Evolutionary conservation across 2,329 filamentous ascomycete species (phyloP), one percentile per base, ranked within the genome.

Genomic region (Fusarium neocosmosporiellum): DNA sequence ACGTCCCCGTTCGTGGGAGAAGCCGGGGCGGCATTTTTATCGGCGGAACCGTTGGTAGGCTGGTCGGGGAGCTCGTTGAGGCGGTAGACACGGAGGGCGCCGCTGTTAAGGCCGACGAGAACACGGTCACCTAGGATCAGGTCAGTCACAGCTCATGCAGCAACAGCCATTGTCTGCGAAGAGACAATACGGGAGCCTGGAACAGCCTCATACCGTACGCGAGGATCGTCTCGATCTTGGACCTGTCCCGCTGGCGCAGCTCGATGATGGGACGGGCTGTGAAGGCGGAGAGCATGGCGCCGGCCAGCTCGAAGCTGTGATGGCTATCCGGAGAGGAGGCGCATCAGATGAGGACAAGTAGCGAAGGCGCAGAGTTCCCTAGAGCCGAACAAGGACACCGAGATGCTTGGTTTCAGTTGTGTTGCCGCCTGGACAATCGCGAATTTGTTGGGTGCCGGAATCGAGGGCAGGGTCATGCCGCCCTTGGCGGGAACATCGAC

Each of bases 181-280:
- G 27, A 60, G 22, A 24, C 7, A 54, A 63, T 9, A 27, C 11
- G n/a, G 29, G 7, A 46, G 22, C 5, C 16, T 11, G 13, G 33
- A 5, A 41, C 2, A 46, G 57, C n/a, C 13, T 66, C 83, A 66
- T 87, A 94, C 93, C 95, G 84, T 98, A 94, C 70, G 96, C 94
- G 55, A 98, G 88, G 75, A 99, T 94, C 58, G 94, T 96, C 85
- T 99, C 96, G 84, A 99, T 98, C 87, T 93, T 96, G 75, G 94
- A 97, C 87, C 97, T 98, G 90, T 98, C 96, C 83, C 94, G 92
- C 83, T 92, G 91, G 86, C 93, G 95, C 79, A 99, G 93, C 93
- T 99, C 96, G 88, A 98, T 93, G 82, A 99, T 96, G 73, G 95
- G 94, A 80, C 94, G 93, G 86, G 96, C 95, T 77, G 93, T 97